Conservation (phyloP, 2,329 filamentous ascomycete genomes). For the Rutstroemia sydowiana region DNA sequence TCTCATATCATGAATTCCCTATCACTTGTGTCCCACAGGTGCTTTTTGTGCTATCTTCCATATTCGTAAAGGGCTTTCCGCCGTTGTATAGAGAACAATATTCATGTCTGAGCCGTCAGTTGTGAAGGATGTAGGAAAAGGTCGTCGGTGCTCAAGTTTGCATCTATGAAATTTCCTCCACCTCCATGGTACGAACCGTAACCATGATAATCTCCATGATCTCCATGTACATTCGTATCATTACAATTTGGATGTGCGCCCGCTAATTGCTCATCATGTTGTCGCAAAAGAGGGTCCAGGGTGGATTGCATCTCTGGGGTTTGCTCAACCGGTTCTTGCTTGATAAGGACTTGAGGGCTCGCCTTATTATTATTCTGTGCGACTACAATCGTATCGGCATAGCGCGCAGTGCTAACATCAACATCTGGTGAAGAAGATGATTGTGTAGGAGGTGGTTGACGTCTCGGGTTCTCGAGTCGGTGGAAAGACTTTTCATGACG, state of each 20-base stretch:
- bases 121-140: conserved; percentile 5
- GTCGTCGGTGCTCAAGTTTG: conserved; percentile 5
- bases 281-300: conserved; percentile 7
- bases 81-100: neutral
- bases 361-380: neutral
- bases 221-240: conserved; percentile 1
- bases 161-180: conserved; percentile 10
- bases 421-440: conserved; percentile 7
- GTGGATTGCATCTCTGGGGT: conserved; percentile 9
- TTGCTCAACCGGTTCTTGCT: conserved; percentile 3
- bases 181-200: conserved; percentile 2
- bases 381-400: conserved; percentile 4
- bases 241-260: neutral
- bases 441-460: neutral
- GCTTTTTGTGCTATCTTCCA: neutral
- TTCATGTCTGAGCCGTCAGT: conserved; percentile 3
- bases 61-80: neutral
- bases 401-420: neutral
- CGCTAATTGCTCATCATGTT: conserved; percentile 8
- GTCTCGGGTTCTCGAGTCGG: conserved; percentile 6
- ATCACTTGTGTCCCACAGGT: neutral
- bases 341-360: neutral
- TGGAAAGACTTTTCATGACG: conserved; percentile 13
- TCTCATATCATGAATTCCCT: neutral
- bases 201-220: neutral